Percentiles rank a stretch among this genome's conserved stretches.
Evolutionary conservation across 768 basidiomycete species (phyloP).

Genomic region (Crepidotus variabilis): DNA sequence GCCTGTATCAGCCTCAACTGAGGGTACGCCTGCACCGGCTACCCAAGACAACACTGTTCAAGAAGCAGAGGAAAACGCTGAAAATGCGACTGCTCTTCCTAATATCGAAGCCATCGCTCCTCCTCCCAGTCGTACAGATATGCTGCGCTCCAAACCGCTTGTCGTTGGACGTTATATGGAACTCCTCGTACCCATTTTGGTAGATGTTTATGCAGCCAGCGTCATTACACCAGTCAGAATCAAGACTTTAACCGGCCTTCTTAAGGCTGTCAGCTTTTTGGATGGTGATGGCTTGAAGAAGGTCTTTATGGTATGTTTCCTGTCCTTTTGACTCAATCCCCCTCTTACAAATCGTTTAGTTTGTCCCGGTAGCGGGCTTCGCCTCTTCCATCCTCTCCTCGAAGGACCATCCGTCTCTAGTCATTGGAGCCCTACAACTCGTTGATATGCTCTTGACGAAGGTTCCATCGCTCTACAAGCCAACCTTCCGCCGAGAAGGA

Average conservation of each 20-base stretch:
- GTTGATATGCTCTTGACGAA: conserved; percentile 89
- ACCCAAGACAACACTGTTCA: conserved; percentile 28
- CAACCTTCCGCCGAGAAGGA: conserved; percentile 90
- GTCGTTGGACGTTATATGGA: conserved; percentile 84
- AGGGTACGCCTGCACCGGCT: conserved; percentile 23
- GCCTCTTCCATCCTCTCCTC: conserved; percentile 92
- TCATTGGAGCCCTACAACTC: conserved; percentile 87
- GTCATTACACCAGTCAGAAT: conserved; percentile 84
- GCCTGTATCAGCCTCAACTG: conserved; percentile 17
- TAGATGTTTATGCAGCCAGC: conserved; percentile 99
- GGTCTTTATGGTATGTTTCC: conserved; percentile 67
- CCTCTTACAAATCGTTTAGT: conserved; percentile 40
- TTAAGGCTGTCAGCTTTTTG: conserved; percentile 90
- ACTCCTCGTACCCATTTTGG: conserved; percentile 86
- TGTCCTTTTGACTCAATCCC: neutral
- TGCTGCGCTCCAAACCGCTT: conserved; percentile 70
- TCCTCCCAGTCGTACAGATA: conserved; percentile 60
- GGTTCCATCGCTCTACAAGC: conserved; percentile 78
- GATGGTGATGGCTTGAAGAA: conserved; percentile 70
- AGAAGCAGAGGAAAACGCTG: conserved; percentile 37
- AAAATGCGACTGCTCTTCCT: conserved; percentile 25
- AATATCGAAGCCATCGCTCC: conserved; percentile 23
- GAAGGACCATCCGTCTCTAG: conserved; percentile 82
- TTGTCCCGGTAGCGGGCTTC: conserved; percentile 93
- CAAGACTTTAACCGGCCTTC: conserved; percentile 81